A percentile compares a stretch with the other conserved stretches of the same genome.
These are phyloP conservation scores for Canavalia ensiformis DNA, from an alignment of 306 rosid species.

Conservation along the genomic window DNA sequence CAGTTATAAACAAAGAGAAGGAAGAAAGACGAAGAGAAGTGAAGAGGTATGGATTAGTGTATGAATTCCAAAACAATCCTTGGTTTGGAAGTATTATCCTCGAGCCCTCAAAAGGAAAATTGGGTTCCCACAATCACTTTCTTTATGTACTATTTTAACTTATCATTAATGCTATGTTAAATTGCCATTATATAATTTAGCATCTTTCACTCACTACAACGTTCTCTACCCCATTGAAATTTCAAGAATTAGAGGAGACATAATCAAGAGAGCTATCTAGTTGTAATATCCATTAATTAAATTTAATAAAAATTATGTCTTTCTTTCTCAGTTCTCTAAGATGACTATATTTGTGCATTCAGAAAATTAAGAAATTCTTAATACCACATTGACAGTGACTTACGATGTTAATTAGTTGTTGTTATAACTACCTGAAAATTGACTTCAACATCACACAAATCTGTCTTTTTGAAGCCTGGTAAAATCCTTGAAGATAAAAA, in stretches of 20 bases:
- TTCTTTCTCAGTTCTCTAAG: no score
- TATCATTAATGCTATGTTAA: not conserved
- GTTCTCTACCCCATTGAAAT: conserved; percentile 40
- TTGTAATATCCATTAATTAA: no score
- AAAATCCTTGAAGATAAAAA: no score
- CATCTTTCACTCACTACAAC: conserved; percentile 44
- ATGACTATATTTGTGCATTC: no score
- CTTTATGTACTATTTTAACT: conserved; percentile 53
- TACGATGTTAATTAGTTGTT: no score
- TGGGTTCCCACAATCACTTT: conserved; percentile 50
- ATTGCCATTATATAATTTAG: conserved; percentile 17
- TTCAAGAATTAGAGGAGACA: conserved; percentile 34
- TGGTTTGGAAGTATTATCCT: conserved; percentile 69
- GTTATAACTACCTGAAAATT: no score
- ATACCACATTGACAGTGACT: no score
- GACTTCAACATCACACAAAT: no score
- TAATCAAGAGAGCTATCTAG: not conserved
- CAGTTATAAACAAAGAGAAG: conserved; percentile 8
- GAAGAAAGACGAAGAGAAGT: conserved; percentile 34
- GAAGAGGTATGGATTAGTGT: not conserved
- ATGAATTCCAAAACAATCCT: conserved; percentile 43
- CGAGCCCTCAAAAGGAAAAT: conserved; percentile 78
- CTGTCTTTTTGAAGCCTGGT: no score
- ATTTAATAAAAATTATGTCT: no score
- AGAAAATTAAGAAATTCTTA: no score